Conservation (phyloP, 257 asterid species). For the Haberlea rhodopensis region DNA sequence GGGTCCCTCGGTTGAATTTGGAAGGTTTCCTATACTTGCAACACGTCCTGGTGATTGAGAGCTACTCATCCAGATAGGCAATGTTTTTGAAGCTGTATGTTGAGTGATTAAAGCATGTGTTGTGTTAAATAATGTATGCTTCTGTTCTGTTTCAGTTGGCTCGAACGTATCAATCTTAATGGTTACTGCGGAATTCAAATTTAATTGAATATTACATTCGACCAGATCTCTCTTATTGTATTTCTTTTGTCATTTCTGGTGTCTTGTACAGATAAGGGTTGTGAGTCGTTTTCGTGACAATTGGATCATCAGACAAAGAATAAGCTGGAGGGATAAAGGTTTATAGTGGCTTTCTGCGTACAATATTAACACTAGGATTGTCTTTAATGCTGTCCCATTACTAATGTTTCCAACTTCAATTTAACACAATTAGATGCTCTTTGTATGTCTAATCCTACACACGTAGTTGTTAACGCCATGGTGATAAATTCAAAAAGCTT, state of each 20-base stretch:
- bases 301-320: neutral
- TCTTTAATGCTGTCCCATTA: neutral
- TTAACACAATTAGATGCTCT: no score
- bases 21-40: neutral
- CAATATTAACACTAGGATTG: neutral
- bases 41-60: conserved; percentile 1
- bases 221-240: neutral
- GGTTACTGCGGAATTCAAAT: neutral
- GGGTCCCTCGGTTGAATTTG: neutral
- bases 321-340: neutral
- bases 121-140: neutral
- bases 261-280: neutral
- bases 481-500: neutral
- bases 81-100: neutral
- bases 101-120: neutral
- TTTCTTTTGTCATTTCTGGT: neutral
- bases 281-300: no score
- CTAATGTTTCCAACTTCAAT: no score
- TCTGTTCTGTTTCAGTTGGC: neutral
- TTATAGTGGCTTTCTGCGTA: neutral
- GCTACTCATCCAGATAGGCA: neutral
- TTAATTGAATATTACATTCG: no score
- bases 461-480: neutral
- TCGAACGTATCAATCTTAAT: neutral
- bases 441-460: neutral